Evolutionary conservation across 2,329 filamentous ascomycete genomes (phyloP), one percentile per base, ranked within the genome.

Genomic region (Truncatella angustata): DNA sequence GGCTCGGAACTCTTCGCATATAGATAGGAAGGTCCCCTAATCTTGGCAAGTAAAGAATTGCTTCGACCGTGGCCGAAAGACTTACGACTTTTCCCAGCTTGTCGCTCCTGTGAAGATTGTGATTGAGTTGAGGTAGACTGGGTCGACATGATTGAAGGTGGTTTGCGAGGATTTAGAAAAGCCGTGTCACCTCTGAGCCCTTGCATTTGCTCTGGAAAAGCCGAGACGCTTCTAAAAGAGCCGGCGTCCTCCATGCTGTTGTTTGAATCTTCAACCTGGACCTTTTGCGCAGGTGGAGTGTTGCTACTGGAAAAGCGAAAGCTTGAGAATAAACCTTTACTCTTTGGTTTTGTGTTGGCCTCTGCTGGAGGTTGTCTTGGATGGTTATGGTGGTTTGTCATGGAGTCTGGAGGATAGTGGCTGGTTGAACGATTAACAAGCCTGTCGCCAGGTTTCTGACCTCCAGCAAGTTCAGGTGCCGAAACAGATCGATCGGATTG

Each of bases 21-120:
- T 3, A 67, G 57, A 49, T 67, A 67, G 11, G 65, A 66, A n/a
- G 64, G 63, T 4, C 65, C 65, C 43, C 62, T 63, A 10, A 67
- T 52, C 37, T 63, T 66, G 37, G 65, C 58, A 21, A 67, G 60
- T 39, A 67, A 50, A 23, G 65, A 67, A 51, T 66, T 63, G 26
- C 63, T 67, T 42, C 65, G 63, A 2, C 56, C 61, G 42, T 66
- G 64, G 23, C 56, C 45, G 14, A 58, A 56, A 14, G 62, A 60
- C 49, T 58, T 54, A 2, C 59, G 63, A 48, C 52, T 49, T 20
- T 51, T 52, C 2, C 54, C 58, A 20, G 54, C 56, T 10, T 60
- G 49, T 47, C 61, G 62, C 12, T 67, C 64, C 23, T 61, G 54
- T 9, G 65, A 67, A 10, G 64, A 65, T 32, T 59, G 58, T 14